Percentiles rank a stretch among this genome's conserved stretches.
Evolutionary conservation across 257 asterid genomes (phyloP).

Genomic region (Salvia hispanica): DNA sequence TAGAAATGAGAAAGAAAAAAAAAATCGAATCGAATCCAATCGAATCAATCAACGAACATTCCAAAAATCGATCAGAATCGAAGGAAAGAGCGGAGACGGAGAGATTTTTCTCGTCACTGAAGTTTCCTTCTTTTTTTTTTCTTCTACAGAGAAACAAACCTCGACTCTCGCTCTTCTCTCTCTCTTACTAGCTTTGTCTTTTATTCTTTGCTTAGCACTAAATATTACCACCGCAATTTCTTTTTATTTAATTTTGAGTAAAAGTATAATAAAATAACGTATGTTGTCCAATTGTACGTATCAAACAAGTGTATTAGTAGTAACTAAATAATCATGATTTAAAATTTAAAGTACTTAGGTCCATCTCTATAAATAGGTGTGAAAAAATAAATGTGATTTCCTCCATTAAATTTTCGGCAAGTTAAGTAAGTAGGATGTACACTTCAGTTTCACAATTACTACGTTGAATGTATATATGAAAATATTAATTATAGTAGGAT

Average conservation of each 20-base stretch:
- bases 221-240: conserved; percentile 32
- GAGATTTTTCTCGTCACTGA: conserved; percentile 29
- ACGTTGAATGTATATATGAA: too few relatives aligned
- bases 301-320: too few relatives aligned
- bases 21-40: conserved; percentile 29
- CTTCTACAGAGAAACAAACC: conserved; percentile 25
- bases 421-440: background rate
- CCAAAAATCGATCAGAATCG: conserved; percentile 29
- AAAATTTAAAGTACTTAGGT: too few relatives aligned
- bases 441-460: too few relatives aligned
- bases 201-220: conserved; percentile 36
- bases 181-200: conserved; percentile 21
- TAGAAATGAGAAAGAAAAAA: conserved; percentile 11
- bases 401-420: background rate
- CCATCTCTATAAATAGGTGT: too few relatives aligned
- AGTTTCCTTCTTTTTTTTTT: background rate
- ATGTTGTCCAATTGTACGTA: too few relatives aligned
- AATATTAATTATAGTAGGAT: too few relatives aligned
- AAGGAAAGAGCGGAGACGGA: conserved; percentile 28
- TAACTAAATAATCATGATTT: too few relatives aligned
- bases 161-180: conserved; percentile 23
- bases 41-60: conserved; percentile 1
- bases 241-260: background rate
- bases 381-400: background rate
- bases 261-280: too few relatives aligned